Percentiles rank a stretch among this genome's conserved stretches.
phyloP scores from a whole-genome alignment of 1,284 basidiomycete species.

The Prillingera fragicola region DNA sequence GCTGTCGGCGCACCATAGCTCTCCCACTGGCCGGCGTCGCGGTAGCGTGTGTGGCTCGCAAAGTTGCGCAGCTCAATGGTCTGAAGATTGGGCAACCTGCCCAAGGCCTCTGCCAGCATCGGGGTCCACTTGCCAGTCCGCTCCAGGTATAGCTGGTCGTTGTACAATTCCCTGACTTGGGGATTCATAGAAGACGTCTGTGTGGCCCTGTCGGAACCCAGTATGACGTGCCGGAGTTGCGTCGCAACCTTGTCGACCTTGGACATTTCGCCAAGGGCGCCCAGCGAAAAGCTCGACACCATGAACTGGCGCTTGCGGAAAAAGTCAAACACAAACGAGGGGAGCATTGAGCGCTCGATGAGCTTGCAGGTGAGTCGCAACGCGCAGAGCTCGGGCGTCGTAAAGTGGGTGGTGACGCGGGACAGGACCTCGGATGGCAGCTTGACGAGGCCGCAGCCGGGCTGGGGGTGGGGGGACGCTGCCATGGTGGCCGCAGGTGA shows the following conservation, averaged over 20 bases:
- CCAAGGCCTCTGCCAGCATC: conserved; percentile 3
- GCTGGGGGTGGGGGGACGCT: not conserved
- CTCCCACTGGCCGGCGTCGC: conserved; percentile 9
- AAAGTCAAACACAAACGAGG: conserved; percentile 9
- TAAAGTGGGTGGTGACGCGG: conserved; percentile 6
- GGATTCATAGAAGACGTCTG: not conserved
- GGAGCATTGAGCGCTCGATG: conserved; percentile 7
- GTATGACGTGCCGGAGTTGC: conserved; percentile 3
- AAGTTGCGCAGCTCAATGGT: conserved; percentile 54
- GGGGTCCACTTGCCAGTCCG: conserved; percentile 2
- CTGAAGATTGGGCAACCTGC: conserved; percentile 2
- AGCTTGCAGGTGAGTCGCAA: conserved; percentile 11
- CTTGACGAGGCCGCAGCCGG: conserved; percentile 2
- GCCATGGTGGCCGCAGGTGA: no score
- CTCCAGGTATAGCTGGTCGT: conserved; percentile 5
- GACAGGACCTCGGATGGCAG: conserved; percentile 13
- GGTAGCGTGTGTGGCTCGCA: conserved; percentile 23
- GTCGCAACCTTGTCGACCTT: not conserved
- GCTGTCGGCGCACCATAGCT: conserved; percentile 1
- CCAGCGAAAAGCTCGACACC: conserved; percentile 6
- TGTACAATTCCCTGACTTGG: not conserved
- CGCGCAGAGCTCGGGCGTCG: conserved; percentile 4
- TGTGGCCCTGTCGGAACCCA: not conserved
- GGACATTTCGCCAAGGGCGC: conserved; percentile 10
- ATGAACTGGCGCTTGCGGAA: conserved; percentile 18